These are phyloP conservation scores for Potentilla sterilis DNA, from an alignment of 306 rosid genomes.

Conservation along the genomic window DNA sequence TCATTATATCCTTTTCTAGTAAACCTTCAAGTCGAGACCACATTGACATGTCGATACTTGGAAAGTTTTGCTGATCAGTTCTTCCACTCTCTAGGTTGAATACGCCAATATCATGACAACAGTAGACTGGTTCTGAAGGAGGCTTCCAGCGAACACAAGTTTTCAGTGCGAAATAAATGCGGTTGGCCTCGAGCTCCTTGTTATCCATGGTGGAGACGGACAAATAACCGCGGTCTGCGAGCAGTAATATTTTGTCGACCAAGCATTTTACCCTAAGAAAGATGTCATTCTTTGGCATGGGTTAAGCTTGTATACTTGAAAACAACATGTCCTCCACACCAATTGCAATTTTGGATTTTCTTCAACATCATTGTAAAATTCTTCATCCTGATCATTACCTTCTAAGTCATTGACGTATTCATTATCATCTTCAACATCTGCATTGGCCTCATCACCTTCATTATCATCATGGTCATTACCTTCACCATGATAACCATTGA, in stretches of 20 bases:
- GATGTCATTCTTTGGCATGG: not conserved
- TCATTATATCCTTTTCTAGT: not conserved
- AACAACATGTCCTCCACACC: too few relatives aligned
- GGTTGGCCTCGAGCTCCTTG: not conserved
- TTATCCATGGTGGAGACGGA: not conserved
- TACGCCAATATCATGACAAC: not conserved
- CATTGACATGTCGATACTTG: too few relatives aligned
- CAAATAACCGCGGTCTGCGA: not conserved
- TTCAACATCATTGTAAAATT: not conserved
- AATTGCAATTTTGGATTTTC: too few relatives aligned
- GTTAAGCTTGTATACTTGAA: not conserved
- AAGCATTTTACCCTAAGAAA: not conserved
- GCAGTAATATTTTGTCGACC: not conserved
- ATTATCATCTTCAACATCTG: too few relatives aligned
- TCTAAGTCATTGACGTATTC: too few relatives aligned
- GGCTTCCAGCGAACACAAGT: not conserved
- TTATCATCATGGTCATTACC: too few relatives aligned
- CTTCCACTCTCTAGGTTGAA: not conserved
- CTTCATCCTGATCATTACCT: not conserved
- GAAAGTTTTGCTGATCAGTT: too few relatives aligned
- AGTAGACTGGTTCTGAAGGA: not conserved
- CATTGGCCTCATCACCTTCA: too few relatives aligned
- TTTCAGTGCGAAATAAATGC: not conserved
- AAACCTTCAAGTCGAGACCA: not conserved
- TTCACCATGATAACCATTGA: too few relatives aligned